Evolutionary conservation across 108 stramenopile genomes (phyloP).

Genomic region (Fragilaria crotonensis): DNA sequence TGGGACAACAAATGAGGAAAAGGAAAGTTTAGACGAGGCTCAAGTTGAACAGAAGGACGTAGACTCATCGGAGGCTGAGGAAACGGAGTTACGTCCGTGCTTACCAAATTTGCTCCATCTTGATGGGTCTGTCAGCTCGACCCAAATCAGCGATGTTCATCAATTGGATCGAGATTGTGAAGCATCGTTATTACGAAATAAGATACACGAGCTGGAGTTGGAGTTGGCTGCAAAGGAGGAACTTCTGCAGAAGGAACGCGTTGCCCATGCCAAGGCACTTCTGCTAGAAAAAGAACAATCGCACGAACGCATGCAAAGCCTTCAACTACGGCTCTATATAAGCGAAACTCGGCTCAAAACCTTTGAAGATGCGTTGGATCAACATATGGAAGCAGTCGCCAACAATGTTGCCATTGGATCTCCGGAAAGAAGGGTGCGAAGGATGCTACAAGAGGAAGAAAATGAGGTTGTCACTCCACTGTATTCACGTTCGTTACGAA

Average conservation of each 20-base stretch:
- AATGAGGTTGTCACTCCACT: background rate
- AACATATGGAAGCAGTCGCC: slow-evolving; percentile 30
- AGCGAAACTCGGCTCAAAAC: slow-evolving; percentile 32
- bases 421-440: background rate
- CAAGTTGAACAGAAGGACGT: background rate
- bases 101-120: too few species aligned
- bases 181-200: background rate
- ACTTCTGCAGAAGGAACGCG: background rate
- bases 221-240: slow-evolving; percentile 6
- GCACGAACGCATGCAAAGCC: slow-evolving; percentile 26
- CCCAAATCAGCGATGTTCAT: too few species aligned
- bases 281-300: slow-evolving; percentile 9
- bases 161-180: background rate
- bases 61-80: background rate
- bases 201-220: slow-evolving; percentile 10
- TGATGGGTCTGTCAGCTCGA: too few species aligned
- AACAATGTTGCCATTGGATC: slow-evolving; percentile 5
- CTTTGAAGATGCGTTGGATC: slow-evolving; percentile 31
- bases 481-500: too few species aligned
- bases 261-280: slow-evolving; percentile 6
- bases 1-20: background rate
- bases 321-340: slow-evolving; percentile 42
- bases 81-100: too few species aligned
- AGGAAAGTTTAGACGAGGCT: background rate
- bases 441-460: background rate